Percentiles rank a stretch among this genome's conserved stretches.
Evolutionary conservation across 352 stramenopile genomes (phyloP).

Genomic region (Plasmopara muralis): DNA sequence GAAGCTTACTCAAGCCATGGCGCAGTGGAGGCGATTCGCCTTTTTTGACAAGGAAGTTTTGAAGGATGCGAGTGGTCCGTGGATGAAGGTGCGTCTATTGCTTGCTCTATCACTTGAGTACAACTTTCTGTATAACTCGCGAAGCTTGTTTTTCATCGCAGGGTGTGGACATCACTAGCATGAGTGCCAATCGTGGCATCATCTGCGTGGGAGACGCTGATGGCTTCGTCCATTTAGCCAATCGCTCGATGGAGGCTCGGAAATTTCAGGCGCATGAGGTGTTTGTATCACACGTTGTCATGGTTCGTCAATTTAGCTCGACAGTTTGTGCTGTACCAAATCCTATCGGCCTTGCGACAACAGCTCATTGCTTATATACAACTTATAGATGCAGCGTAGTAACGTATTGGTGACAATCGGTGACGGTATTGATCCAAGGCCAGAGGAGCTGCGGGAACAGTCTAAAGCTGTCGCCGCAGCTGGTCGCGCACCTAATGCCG

Average conservation of each 20-base stretch:
- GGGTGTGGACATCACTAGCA: slow-evolving; percentile 80
- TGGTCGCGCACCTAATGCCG: slow-evolving; percentile 41
- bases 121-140: not conserved
- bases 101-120: not conserved
- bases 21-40: slow-evolving; percentile 83
- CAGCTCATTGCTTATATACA: not conserved
- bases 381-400: slow-evolving; percentile 75
- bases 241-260: slow-evolving; percentile 71
- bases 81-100: slow-evolving; percentile 68
- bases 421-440: slow-evolving; percentile 76
- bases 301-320: slow-evolving; percentile 40
- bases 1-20: slow-evolving; percentile 32
- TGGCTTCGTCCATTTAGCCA: slow-evolving; percentile 78
- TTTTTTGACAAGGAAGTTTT: slow-evolving; percentile 88
- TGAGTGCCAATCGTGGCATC: slow-evolving; percentile 83
- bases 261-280: slow-evolving; percentile 82
- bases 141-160: slow-evolving; percentile 13
- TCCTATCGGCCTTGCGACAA: not conserved
- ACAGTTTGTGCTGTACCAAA: not conserved
- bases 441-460: slow-evolving; percentile 67
- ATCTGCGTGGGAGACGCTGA: slow-evolving; percentile 80
- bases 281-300: slow-evolving; percentile 85
- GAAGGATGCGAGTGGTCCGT: slow-evolving; percentile 72
- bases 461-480: slow-evolving; percentile 77
- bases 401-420: slow-evolving; percentile 84